Evolutionary conservation across 2,329 filamentous ascomycete genomes (phyloP), one percentile per base, ranked within the genome.

Genomic region (Aquanectria penicillioides): DNA sequence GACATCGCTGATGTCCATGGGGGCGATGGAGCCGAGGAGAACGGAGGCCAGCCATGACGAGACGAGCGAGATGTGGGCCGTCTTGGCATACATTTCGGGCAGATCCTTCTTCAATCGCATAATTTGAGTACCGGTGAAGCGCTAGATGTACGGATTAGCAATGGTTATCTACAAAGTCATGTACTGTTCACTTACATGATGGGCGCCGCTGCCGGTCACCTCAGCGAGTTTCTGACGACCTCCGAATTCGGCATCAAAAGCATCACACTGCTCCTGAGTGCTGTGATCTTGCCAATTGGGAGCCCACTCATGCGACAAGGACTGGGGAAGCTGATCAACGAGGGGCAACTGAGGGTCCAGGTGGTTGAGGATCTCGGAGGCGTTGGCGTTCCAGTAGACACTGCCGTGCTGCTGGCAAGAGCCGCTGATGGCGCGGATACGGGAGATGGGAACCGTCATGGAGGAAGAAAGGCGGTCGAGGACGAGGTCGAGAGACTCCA

Each of bases 221-320:
- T 89, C 77, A 0, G 95, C 95, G 67, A 99, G 78, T 62, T 83
- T 82, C 69, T 89, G 83, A 3, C 86, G 81, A 6, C 81, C 81
- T 1, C 91, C 91, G 7, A 97, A 78, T 50, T 82, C 80, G 5
- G 80, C 83, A 74, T 98, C 94, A 72, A 98, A 98, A 63, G 86
- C 83, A 74, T 97, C 93, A 73, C 94, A 97, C 78, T 99, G 92
- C 65, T 83, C 83, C 79, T 97, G 93, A 2, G 95, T 98, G 78
- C 93, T 97, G 61, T 94, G 90, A 75, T 99, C 95, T 78, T 98
- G 95, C 95, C 95, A 99, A 75, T 98, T 99, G 7, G 95, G 95
- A 65, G 92, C 93, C 78, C 89, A 94, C 5, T 91, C 89, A 74
- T 96, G 90, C 13, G 93, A 91, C 72, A 98, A 92, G 0, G 90